Base-by-base conservation (phyloP, 495 filamentous ascomycete species). In the Lasiosphaeris hirsuta region DNA sequence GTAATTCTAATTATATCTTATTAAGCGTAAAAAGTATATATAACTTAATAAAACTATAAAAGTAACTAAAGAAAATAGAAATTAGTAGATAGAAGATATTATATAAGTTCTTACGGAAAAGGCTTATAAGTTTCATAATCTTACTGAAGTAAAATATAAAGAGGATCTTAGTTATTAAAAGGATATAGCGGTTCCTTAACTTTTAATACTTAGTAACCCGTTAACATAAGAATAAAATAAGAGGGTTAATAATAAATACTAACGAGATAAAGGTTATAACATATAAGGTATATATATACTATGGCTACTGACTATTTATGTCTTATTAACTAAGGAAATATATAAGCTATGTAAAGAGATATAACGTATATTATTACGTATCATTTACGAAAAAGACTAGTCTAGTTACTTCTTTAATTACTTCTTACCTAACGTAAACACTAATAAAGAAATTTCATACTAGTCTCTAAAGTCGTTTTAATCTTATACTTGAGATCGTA, bases 351-450 rank as follows among this genome's bases (percentile, higher is more conserved):
- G 42, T n/a, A 19, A 23, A 13, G 48, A 43, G 57, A 52, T 14
- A 38, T 52, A 50, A 84, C 85, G 79, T 75, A 90, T 84, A 73
- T 79, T 78, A 81, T 84, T 64, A 89, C 82, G 67, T 86, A 77
- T 63, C 81, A 75, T 62, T 91, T 87, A 64, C 76, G 77, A 54
- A 88, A 79, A 72, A 90, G 83, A 61, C 86, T 89, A 23, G 85
- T 89, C 61, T 87, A 82, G 69, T 93, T 92, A 70, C 87, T 89
- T 61, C 89, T 77, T 85, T 86, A 92, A 68, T 90, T 90, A 72
- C 86, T 90, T 62, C 89, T 77, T 18, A 87, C 87, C 89, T 89
- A 93, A 23, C 89, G 82, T 8, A 87, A 78, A 68, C 88, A 91
- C 72, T 93, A 89, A 66, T 84, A 85, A 51, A 92, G 71, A 63